phyloP scores from a whole-genome alignment of 2,329 filamentous ascomycete species.

The Rhynchosporium graminicola region DNA sequence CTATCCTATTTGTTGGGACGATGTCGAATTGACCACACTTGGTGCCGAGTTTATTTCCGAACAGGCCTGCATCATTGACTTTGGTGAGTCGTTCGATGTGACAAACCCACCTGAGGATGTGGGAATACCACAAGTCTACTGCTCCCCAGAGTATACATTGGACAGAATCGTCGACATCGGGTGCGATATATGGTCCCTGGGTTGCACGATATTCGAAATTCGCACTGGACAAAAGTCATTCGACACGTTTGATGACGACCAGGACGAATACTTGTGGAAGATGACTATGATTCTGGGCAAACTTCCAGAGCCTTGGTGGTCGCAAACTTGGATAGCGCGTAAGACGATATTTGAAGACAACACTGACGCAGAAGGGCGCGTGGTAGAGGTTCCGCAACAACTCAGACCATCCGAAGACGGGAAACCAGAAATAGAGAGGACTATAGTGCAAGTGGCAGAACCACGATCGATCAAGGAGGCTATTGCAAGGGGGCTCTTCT shows the following conservation, averaged over 20 bases:
- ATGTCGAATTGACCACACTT: not conserved
- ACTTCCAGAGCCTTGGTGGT: conserved; percentile 5
- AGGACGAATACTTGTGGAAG: conserved; percentile 22
- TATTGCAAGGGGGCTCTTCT: not conserved
- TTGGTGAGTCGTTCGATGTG: conserved; percentile 2
- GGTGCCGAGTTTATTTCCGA: conserved; percentile 3
- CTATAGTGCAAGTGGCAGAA: not conserved
- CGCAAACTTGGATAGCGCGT: conserved; percentile 9
- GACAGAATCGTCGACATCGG: not conserved
- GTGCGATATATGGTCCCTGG: conserved; percentile 11
- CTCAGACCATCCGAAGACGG: conserved; percentile 16
- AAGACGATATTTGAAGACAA: conserved; percentile 16
- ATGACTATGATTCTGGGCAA: conserved; percentile 25
- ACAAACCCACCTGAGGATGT: not conserved
- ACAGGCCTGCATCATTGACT: conserved; percentile 5
- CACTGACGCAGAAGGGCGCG: too few relatives aligned
- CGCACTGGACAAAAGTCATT: conserved; percentile 18
- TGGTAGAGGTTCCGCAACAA: conserved; percentile 14
- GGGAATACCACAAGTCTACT: not conserved
- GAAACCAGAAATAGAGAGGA: conserved; percentile 3
- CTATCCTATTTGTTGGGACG: not conserved
- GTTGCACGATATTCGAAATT: conserved; percentile 23
- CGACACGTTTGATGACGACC: conserved; percentile 21
- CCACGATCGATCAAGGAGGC: not conserved
- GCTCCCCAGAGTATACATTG: not conserved